Base-by-base conservation (phyloP, 441 rosid genomes). In the Arabidopsis hybrid region DNA sequence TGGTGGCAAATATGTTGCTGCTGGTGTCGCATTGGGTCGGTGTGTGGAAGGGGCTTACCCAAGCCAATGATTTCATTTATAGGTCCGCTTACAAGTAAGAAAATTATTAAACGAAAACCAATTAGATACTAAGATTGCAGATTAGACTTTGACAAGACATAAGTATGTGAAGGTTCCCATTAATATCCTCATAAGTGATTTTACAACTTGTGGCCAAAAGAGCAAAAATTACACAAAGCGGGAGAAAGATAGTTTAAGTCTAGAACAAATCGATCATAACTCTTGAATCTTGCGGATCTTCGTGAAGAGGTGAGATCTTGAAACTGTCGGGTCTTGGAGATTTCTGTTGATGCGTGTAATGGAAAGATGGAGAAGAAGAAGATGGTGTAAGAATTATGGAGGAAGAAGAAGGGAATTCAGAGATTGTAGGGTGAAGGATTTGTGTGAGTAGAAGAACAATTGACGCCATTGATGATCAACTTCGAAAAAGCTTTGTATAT, bases 11-110 rank as follows among this genome's bases (percentile, higher is more conserved):
- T 85, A 86, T 52, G 94, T 83, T 34, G 84, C 87, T 17, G 92
- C 87, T 17, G 92, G 97, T 62, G 97, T 91, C 38, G 94, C 97
- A 73, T 81, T 89, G 82, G 93, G 91, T 52, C 82, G 93, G 42
- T 91, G 91, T 18, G 92, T 90, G 45, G 96, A 89, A 79, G 6
- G 31, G 7, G 31, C n/a, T 18, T 50, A 5, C 84, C 9, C 84
- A 86, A 74, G 95, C 86, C 9, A 82, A 85, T 40, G 75, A 72
- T 49, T 93, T 83, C 80, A 79, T 88, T 55, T 83, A 92, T 31
- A 80, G 73, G 73, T 75, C 79, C 49, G 86, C 85, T 17, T 88
- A 80, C 72, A 91, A 88, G 46, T 85, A 83, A 70, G 4, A 59
- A 57, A 17, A 62, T 49, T 7, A 47, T 4, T 35, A 7, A 13